These are phyloP conservation scores for Lentinus brumalis DNA, from an alignment of 768 basidiomycete genomes.

Conservation along the genomic window DNA sequence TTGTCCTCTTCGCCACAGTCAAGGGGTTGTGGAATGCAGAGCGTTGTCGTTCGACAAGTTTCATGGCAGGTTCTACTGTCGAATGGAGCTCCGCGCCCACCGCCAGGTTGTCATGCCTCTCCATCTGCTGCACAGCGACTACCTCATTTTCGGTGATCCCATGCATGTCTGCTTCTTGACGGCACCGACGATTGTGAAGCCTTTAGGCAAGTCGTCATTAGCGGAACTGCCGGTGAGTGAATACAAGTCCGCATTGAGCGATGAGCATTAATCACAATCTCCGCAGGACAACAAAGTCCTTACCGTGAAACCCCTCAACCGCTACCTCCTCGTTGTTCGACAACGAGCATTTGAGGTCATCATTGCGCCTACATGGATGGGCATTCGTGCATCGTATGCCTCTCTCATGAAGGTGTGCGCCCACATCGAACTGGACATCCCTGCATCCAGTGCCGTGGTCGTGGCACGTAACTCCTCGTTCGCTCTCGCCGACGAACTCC, in stretches of 20 bases:
- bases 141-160: constrained; percentile 25
- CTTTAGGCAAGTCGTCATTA: constrained; percentile 7
- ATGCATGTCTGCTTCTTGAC: constrained; percentile 22
- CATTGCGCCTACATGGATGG: constrained; percentile 21
- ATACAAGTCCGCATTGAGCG: neutral
- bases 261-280: neutral
- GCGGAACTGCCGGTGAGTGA: constrained; percentile 15
- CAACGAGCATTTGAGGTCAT: constrained; percentile 29
- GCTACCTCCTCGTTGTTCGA: constrained; percentile 31
- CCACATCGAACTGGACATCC: constrained; percentile 23
- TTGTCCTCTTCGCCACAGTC: neutral
- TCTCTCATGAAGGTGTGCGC: constrained; percentile 9
- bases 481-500: constrained; percentile 20
- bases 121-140: constrained; percentile 25
- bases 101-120: constrained; percentile 20
- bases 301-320: constrained; percentile 30
- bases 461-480: constrained; percentile 22
- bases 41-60: constrained; percentile 34
- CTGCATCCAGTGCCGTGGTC: constrained; percentile 31
- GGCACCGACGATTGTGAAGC: constrained; percentile 13
- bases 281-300: constrained; percentile 25
- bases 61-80: constrained; percentile 29
- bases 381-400: constrained; percentile 9
- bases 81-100: constrained; percentile 19
- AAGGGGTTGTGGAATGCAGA: constrained; percentile 14